Evolutionary conservation across 805 yeast species (phyloP).

Genomic region (Kurtzmaniella cleridarum): DNA sequence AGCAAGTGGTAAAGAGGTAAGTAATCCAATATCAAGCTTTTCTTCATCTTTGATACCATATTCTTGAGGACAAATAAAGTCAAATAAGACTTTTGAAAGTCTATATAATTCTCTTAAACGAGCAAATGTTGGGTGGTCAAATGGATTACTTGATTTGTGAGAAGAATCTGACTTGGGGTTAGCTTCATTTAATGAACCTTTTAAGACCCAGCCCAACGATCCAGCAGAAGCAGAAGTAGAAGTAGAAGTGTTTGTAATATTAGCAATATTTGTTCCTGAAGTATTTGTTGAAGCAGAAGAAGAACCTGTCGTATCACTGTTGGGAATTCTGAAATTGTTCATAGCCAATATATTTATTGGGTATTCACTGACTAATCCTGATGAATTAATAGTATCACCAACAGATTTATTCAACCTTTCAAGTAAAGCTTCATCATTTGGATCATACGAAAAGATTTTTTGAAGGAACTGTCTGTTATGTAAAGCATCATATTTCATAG

Average conservation of each 20-base stretch:
- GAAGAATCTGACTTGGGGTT: conserved; percentile 2
- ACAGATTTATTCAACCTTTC: conserved; percentile 33
- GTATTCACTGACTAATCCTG: conserved; percentile 58
- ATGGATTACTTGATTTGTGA: conserved; percentile 32
- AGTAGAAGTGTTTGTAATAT: conserved; percentile 11
- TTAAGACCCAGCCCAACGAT: conserved; percentile 68
- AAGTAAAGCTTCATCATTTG: conserved; percentile 34
- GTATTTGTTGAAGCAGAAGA: conserved; percentile 14
- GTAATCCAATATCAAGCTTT: conserved; percentile 89
- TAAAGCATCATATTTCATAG: conserved; percentile 97
- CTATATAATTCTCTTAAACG: conserved; percentile 83
- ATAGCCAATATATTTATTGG: conserved; percentile 72
- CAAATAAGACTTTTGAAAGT: conserved; percentile 88
- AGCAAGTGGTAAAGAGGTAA: conserved; percentile 91
- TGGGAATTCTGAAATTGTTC: conserved; percentile 65
- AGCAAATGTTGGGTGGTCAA: conserved; percentile 76
- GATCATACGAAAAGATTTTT: conserved; percentile 67
- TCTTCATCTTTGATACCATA: conserved; percentile 95
- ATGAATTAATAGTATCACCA: conserved; percentile 42
- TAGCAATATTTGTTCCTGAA: conserved; percentile 17
- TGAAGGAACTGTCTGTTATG: conserved; percentile 89
- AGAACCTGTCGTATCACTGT: conserved; percentile 17
- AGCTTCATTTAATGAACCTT: conserved; percentile 22
- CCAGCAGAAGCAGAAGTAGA: conserved; percentile 45
- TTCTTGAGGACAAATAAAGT: conserved; percentile 97